phyloP scores from a whole-genome alignment of 805 yeast genomes.

The Schwanniomyces sp. region DNA sequence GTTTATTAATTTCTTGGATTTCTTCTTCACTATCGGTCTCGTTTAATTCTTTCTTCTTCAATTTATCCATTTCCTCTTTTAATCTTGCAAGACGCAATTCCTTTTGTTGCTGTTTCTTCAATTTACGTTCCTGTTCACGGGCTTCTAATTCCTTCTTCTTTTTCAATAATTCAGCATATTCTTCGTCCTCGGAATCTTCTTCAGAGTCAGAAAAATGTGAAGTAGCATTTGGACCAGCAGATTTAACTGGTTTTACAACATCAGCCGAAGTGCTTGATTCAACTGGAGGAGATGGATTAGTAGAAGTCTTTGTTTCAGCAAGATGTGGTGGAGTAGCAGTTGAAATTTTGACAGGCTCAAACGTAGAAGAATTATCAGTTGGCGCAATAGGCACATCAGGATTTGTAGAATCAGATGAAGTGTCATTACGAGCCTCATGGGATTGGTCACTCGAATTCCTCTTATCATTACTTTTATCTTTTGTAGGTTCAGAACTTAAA shows the following conservation, averaged over 20 bases:
- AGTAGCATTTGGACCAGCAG: background rate
- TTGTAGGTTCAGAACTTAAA: background rate
- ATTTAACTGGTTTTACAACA: background rate
- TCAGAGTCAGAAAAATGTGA: background rate
- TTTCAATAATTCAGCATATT: conserved; percentile 48
- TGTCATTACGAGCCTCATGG: background rate
- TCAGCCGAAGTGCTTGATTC: background rate
- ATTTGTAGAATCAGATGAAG: conserved; percentile 1
- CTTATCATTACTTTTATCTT: background rate
- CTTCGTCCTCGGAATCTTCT: conserved; percentile 36
- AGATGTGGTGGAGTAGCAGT: background rate
- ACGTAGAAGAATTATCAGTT: too few species aligned
- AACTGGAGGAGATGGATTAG: background rate
- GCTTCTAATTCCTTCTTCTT: conserved; percentile 46
- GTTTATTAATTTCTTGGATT: conserved; percentile 2
- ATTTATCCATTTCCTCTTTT: conserved; percentile 58
- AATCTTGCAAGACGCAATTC: conserved; percentile 60
- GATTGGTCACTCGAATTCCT: too few species aligned
- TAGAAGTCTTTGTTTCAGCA: background rate
- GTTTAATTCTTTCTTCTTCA: conserved; percentile 32
- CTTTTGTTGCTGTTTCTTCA: conserved; percentile 55
- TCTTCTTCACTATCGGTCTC: conserved; percentile 11
- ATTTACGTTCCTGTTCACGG: conserved; percentile 40
- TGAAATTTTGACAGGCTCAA: background rate
- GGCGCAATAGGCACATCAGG: background rate